Evolutionary conservation across 1,284 basidiomycete species (phyloP).

Genomic region (Stygiomarasmius scandens): DNA sequence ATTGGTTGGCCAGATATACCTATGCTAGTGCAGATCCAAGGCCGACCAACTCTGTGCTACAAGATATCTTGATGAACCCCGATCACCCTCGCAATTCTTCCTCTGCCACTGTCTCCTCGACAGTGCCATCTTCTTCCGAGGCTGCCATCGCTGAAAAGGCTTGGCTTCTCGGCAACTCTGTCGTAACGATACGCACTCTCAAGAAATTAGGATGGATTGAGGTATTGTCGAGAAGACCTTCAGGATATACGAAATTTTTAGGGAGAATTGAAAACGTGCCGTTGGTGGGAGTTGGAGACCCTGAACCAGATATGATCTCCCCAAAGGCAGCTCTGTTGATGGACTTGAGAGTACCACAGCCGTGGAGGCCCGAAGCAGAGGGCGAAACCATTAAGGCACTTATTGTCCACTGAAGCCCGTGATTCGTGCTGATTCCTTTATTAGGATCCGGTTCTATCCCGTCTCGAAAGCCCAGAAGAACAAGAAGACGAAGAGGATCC

Average conservation of each 20-base stretch:
- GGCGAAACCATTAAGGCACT: neutral
- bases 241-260: conserved; percentile 88
- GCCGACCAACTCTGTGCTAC: conserved; percentile 81
- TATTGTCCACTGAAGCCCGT: neutral
- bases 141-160: conserved; percentile 63
- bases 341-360: conserved; percentile 53
- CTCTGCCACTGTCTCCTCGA: neutral
- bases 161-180: conserved; percentile 87
- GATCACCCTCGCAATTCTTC: conserved; percentile 24
- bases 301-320: conserved; percentile 75
- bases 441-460: neutral
- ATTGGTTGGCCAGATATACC: conserved; percentile 95
- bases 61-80: conserved; percentile 71
- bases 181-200: conserved; percentile 83
- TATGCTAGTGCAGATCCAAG: conserved; percentile 94
- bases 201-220: conserved; percentile 88
- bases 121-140: conserved; percentile 27
- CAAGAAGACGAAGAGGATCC: conserved; percentile 27
- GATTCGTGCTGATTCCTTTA: neutral
- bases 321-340: conserved; percentile 75
- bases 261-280: conserved; percentile 91
- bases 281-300: conserved; percentile 80
- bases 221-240: conserved; percentile 84
- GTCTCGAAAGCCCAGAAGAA: neutral
- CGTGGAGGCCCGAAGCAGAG: conserved; percentile 31